These are phyloP conservation scores for Fabrea salina DNA, from an alignment of 169 alveolate genomes.

Conservation along the genomic window DNA sequence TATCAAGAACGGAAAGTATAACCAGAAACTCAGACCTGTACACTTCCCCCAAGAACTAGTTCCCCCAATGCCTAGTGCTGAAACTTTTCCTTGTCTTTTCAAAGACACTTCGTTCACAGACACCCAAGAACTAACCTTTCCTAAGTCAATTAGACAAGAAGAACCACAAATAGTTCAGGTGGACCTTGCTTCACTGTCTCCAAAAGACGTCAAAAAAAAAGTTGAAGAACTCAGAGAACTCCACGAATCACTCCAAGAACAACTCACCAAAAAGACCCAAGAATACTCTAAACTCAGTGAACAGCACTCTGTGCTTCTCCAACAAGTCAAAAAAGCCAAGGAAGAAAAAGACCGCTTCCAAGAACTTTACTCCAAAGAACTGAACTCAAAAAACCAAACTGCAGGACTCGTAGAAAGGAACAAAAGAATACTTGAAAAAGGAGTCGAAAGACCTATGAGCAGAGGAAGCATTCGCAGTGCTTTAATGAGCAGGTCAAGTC, in stretches of 20 bases:
- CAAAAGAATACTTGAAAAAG: too few species aligned
- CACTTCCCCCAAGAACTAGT: neutral
- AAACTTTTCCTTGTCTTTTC: neutral
- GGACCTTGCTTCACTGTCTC: neutral
- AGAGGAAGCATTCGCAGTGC: too few species aligned
- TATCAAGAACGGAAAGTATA: slow-evolving; percentile 6
- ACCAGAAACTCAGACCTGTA: slow-evolving; percentile 5
- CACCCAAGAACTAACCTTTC: neutral
- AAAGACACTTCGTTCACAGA: slow-evolving; percentile 4
- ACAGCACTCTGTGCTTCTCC: neutral
- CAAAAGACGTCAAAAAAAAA: neutral
- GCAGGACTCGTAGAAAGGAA: neutral
- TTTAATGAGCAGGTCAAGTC: too few species aligned
- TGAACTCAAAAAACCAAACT: neutral
- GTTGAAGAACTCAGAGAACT: slow-evolving; percentile 10
- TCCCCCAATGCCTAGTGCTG: slow-evolving; percentile 9
- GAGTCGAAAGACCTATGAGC: too few species aligned
- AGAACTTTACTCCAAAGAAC: slow-evolving; percentile 12
- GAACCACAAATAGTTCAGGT: neutral
- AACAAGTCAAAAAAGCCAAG: neutral
- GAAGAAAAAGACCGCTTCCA: neutral
- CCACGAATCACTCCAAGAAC: neutral
- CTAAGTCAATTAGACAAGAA: neutral
- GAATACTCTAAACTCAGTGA: neutral
- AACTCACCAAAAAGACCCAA: neutral